Base-by-base conservation (phyloP, 176 grass and related monocot genomes). In the Carex kokanica region DNA sequence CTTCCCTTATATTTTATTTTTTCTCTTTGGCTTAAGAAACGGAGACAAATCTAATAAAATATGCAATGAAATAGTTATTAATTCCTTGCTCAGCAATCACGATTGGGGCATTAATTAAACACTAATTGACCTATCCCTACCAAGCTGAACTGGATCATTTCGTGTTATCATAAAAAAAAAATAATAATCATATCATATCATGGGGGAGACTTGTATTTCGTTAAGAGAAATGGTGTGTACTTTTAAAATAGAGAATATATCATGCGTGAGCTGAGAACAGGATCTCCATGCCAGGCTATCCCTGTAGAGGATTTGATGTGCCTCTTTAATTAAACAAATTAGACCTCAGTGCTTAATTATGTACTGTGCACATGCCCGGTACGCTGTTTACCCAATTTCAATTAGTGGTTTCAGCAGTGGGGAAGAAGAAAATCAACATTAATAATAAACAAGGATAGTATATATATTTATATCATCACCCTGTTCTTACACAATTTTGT, bases 211-310 rank as follows among this genome's bases (percentile, higher is more conserved):
- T 17, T 69, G 4, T 69, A 69, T 36, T 40, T 51, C 10, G 27
- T 52, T 25, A 52, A 73, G n/a, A 38, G 0, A 52, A 53, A 0
- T 23, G 20, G 45, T 54, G 0, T 74, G 20, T 74, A 25, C 47
- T 29, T 75, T 66, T n/a, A 52, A 75, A 82, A 52, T 82, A 16
- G 55, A 49, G 41, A 52, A 82, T 49, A 49, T 49, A 49, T 64
- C n/a, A 38, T 64, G 78, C 20, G 41, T 54, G 72, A 75, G 72
- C 47, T 55, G 47, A 53, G 45, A 66, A 32, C 20, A 66, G 18
- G 29, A 82, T 82, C 60, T 47, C 9, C 8, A 25, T 64, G 79
- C 79, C 79, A 82, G 79, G 57, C 79, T 82, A 82, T 61, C 79
- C 40, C 31, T 82, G 79, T 53, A 54, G 72, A 75, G 72, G 72